phyloP scores from a whole-genome alignment of 2,329 filamentous ascomycete species.

The Neobulgaria alba region DNA sequence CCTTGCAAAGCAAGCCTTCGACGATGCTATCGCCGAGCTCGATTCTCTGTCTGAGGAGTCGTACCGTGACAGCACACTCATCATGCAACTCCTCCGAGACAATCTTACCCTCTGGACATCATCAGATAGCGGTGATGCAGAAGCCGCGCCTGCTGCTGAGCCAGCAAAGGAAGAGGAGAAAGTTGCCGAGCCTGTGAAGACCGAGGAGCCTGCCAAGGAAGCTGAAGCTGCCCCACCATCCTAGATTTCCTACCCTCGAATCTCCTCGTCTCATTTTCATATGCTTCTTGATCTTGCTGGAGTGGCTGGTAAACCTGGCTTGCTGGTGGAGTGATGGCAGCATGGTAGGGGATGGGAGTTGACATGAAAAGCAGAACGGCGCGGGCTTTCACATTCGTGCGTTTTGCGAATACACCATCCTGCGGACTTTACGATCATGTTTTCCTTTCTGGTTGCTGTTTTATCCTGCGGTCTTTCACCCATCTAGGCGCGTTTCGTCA shows the following conservation, averaged over 20 bases:
- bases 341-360: conserved; percentile 29
- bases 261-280: conserved; percentile 33
- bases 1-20: conserved; percentile 97
- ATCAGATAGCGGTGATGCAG: conserved; percentile 75
- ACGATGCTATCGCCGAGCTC: conserved; percentile 94
- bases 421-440: conserved; percentile 31
- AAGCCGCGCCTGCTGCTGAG: conserved; percentile 51
- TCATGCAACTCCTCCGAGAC: conserved; percentile 98
- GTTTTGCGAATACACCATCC: conserved; percentile 31
- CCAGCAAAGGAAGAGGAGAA: conserved; percentile 54
- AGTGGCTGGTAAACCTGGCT: conserved; percentile 25
- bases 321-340: conserved; percentile 28
- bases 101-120: conserved; percentile 98
- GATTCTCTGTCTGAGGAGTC: conserved; percentile 97
- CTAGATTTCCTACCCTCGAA: conserved; percentile 36
- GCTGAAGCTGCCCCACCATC: conserved; percentile 41
- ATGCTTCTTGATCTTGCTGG: conserved; percentile 28
- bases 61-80: conserved; percentile 97
- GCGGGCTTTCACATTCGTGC: conserved; percentile 23
- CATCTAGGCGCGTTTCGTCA: conserved; percentile 20
- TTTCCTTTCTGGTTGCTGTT: conserved; percentile 29
- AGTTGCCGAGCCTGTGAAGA: conserved; percentile 41
- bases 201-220: conserved; percentile 17
- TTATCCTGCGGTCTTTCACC: conserved; percentile 23
- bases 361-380: conserved; percentile 30